Evolutionary conservation across 345 rosid species (phyloP), one percentile per base, ranked within the genome.

Genomic region (Physaria fendleri): DNA sequence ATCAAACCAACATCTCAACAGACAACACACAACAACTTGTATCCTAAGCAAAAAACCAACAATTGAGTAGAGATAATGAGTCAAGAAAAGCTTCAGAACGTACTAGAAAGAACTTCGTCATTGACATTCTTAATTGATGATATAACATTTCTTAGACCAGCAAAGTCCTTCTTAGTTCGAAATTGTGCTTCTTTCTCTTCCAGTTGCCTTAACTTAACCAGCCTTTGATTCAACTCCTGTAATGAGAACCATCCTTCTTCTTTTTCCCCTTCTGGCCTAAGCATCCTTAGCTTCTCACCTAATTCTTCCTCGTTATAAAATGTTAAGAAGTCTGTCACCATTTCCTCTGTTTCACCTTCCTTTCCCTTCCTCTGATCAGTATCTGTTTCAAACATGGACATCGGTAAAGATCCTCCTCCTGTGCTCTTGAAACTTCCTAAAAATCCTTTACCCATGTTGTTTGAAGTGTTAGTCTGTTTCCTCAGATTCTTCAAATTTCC

Each of bases 171-270:
- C 34, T 65, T 65, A 8, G 42, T 23, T 23, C 17, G 38, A 24
- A 8, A 52, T 1, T 64, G 61, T 1, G 15, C 43, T 45, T 79
- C 82, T 66, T 74, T 69, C 64, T 79, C 71, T 56, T 92, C 95
- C 66, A 73, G 43, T 68, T 74, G 81, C 71, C 87, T 82, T 62
- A 92, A 57, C 79, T 71, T 80, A 62, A 52, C 66, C 74, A 88
- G 53, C 73, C 98, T 85, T 74, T 76, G 81, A 63, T 74, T 82
- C 84, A 92, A 62, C 78, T 92, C 93, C 71, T 50, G 50, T 75
- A 88, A 56, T 0, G 93, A 84, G 74, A 88, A 92, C 77, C 80
- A 68, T 2, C 64, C 66, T 46, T 61, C 65, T 13, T 69, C 72
- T 62, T 53, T 74, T 46, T 52, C 53, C 35, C 28, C 72, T 47